Percentiles rank a stretch among this genome's conserved stretches.
Evolutionary conservation across 805 yeast genomes (phyloP).

Genomic region (Tetrapisispora taiwanensis): DNA sequence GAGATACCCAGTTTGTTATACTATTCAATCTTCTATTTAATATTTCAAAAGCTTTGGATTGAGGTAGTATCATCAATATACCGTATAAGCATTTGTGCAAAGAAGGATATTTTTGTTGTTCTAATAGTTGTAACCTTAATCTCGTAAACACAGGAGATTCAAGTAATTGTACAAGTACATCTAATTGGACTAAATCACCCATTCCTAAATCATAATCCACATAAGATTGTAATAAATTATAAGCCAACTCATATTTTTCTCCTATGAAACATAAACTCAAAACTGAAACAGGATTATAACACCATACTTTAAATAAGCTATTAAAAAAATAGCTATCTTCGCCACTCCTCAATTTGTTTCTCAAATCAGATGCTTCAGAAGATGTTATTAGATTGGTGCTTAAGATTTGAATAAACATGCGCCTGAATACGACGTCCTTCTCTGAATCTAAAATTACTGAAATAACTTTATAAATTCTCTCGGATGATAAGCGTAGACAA

Average conservation of each 20-base stretch:
- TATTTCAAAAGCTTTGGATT: constrained; percentile 79
- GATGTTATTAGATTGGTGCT: constrained; percentile 80
- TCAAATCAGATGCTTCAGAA: constrained; percentile 61
- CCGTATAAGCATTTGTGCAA: constrained; percentile 86
- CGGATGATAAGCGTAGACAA: constrained; percentile 72
- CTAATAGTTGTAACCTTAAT: constrained; percentile 76
- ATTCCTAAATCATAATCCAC: constrained; percentile 70
- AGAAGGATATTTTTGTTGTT: constrained; percentile 72
- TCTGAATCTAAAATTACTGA: constrained; percentile 62
- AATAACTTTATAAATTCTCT: constrained; percentile 68
- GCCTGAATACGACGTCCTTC: constrained; percentile 56
- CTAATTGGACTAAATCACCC: constrained; percentile 74
- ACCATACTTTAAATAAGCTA: constrained; percentile 79
- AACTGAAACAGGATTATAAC: constrained; percentile 82
- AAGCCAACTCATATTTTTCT: constrained; percentile 81
- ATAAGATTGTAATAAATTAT: constrained; percentile 65
- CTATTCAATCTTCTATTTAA: constrained; percentile 61
- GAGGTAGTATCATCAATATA: constrained; percentile 86
- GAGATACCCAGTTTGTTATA: constrained; percentile 26
- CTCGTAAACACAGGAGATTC: constrained; percentile 91
- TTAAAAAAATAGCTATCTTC: constrained; percentile 68
- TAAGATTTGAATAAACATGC: constrained; percentile 75
- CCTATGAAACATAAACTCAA: constrained; percentile 76
- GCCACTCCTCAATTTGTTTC: constrained; percentile 57
- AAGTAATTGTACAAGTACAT: constrained; percentile 75